Evolutionary conservation across 2,329 filamentous ascomycete genomes (phyloP), one percentile per base, ranked within the genome.

Genomic region (Cladophialophora bantiana): DNA sequence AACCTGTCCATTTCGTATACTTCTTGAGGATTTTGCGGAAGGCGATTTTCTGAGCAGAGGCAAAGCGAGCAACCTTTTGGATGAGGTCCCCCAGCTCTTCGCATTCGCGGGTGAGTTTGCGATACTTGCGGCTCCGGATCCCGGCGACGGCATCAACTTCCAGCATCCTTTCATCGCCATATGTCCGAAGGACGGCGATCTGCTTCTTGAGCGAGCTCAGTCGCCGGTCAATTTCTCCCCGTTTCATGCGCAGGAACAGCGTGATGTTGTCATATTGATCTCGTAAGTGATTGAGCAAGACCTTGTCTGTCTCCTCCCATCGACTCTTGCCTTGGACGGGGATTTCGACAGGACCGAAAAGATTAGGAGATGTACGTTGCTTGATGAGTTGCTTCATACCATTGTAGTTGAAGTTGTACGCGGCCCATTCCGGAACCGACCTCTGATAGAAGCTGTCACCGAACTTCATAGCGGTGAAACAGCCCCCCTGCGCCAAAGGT

Each of bases 381-480:
- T 94, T 95, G 82, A 96, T 94, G 74, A 92, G 85, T 77, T 91
- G 86, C 79, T 96, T 96, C 70, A 96, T 85, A 57, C 91, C 90
- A 77, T 94, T 92, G 83, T 96, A 96, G 78, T 95, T 92, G 78
- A 96, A 88, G 78, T 96, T 95, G 77, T 94, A 90, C 71, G 92
- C 84, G 74, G 86, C 90, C 91, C 91, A 95, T 86, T 90, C 88
- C 70, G 91, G 91, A 75, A 93, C 91, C 55, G 91, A 94, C 77
- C 91, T 86, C 78, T 87, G 85, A 76, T 89, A 87, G 68, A 95
- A 84, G 68, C 88, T 89, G 71, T 91, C 84, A 70, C 90, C 90
- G 85, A 90, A 93, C 83, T 93, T 92, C 90, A 92, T 93, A 4
- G 10, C 20, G 12, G 34, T 13, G 56, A n/a, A 13, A 40, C 32